Evolutionary conservation across 202 grass and related monocot species (phyloP).

Genomic region (Panicum hallii): DNA sequence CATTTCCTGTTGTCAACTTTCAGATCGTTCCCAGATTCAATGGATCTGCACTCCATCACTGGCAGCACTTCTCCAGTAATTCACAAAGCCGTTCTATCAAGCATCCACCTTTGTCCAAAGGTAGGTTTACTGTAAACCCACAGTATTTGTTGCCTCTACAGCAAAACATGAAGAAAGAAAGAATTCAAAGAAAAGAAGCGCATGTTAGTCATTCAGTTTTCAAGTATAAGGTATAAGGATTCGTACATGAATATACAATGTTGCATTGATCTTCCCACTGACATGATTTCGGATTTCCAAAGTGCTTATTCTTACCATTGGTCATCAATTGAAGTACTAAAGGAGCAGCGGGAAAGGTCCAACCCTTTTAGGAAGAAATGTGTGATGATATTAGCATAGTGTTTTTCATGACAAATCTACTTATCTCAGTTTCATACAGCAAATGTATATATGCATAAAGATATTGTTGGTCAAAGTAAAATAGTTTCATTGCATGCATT

Average conservation of each 20-base stretch:
- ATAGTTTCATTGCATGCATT: background rate
- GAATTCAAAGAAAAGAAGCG: constrained; percentile 18
- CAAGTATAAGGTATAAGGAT: constrained; percentile 7
- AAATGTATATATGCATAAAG: background rate
- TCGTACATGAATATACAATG: constrained; percentile 12
- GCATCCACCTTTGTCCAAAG: background rate
- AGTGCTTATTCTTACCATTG: constrained; percentile 7
- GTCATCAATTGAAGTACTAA: constrained; percentile 11
- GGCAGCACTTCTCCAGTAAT: constrained; percentile 2
- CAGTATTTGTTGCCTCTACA: constrained; percentile 4
- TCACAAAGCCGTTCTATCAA: background rate
- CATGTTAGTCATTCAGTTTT: constrained; percentile 11
- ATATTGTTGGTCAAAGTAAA: background rate
- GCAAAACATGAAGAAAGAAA: constrained; percentile 14
- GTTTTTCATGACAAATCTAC: constrained; percentile 1
- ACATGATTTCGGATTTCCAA: constrained; percentile 17
- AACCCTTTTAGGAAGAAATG: constrained; percentile 4
- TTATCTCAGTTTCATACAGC: background rate
- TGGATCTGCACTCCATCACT: constrained; percentile 19
- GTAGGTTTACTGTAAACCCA: background rate
- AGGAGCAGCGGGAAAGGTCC: background rate
- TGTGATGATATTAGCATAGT: background rate
- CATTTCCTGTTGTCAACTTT: constrained; percentile 16
- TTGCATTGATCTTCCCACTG: background rate
- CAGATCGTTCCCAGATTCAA: constrained; percentile 1